These are phyloP conservation scores for Elsinoe australis DNA, from an alignment of 2,329 filamentous ascomycete genomes.

Conservation along the genomic window DNA sequence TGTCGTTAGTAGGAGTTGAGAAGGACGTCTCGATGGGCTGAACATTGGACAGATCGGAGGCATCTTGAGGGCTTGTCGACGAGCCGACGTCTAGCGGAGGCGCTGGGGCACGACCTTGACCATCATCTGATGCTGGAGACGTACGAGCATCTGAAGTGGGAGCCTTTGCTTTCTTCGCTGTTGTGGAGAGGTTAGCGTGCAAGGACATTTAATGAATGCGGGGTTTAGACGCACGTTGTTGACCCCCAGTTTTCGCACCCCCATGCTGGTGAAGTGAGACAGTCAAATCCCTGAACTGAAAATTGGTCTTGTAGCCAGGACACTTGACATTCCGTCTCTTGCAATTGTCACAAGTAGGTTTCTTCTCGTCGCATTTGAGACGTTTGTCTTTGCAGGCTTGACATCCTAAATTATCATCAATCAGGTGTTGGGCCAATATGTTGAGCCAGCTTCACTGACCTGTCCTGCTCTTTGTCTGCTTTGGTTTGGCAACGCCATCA, in stretches of 20 bases:
- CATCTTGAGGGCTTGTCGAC: background rate
- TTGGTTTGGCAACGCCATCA: conserved; percentile 49
- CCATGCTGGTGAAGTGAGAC: conserved; percentile 10
- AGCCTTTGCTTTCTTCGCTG: conserved; percentile 10
- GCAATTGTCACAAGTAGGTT: conserved; percentile 61
- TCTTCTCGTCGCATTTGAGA: conserved; percentile 66
- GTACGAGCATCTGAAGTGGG: background rate
- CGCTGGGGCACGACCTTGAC: background rate
- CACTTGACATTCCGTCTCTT: conserved; percentile 57
- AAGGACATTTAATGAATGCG: background rate
- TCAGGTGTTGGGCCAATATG: conserved; percentile 17
- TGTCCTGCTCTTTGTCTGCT: conserved; percentile 69
- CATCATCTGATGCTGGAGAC: background rate
- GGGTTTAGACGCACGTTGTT: conserved; percentile 2
- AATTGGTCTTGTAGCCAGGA: conserved; percentile 67
- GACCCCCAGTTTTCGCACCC: conserved; percentile 1
- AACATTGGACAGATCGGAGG: background rate
- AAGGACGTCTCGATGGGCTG: background rate
- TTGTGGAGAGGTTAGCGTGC: background rate
- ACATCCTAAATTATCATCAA: conserved; percentile 48
- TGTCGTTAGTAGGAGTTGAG: background rate
- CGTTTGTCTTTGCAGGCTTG: conserved; percentile 66
- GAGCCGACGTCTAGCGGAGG: background rate
- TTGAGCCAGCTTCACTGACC: conserved; percentile 42
- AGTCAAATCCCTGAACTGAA: conserved; percentile 46